A percentile compares a stretch with the other conserved stretches of the same genome.
These are phyloP conservation scores for Crithidia thermophila DNA, from an alignment of 208 protist genomes.

Conservation along the genomic window DNA sequence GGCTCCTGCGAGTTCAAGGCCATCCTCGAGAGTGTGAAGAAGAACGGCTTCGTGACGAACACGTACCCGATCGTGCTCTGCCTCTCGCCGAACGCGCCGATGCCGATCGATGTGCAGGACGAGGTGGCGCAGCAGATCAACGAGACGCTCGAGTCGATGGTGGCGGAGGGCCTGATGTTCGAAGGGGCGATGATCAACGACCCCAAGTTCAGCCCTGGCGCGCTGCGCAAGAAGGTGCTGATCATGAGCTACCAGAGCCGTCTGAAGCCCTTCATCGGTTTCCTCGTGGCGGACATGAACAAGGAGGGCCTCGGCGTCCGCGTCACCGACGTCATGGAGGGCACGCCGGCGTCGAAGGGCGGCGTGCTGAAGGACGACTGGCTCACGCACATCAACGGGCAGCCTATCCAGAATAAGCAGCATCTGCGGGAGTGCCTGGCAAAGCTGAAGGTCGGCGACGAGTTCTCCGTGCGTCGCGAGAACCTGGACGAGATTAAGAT, in stretches of 20 bases:
- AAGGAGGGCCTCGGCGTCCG: constrained; percentile 88
- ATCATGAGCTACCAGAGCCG: constrained; percentile 69
- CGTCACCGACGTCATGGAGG: constrained; percentile 81
- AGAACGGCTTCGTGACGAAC: constrained; percentile 67
- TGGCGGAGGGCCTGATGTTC: constrained; percentile 90
- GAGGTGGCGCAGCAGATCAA: constrained; percentile 62
- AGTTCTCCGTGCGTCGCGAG: constrained; percentile 83
- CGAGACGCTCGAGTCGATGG: constrained; percentile 47
- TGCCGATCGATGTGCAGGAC: constrained; percentile 60
- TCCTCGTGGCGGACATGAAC: constrained; percentile 89
- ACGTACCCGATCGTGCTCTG: constrained; percentile 86
- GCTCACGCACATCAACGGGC: constrained; percentile 86
- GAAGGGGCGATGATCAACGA: constrained; percentile 87
- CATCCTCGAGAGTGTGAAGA: constrained; percentile 75
- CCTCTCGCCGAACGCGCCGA: constrained; percentile 47
- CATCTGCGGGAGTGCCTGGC: constrained; percentile 68
- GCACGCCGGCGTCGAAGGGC: constrained; percentile 81
- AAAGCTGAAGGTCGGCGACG: constrained; percentile 74
- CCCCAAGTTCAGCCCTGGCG: constrained; percentile 88
- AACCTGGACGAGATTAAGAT: constrained; percentile 87
- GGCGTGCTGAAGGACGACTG: constrained; percentile 87
- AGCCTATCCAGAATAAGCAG: constrained; percentile 78
- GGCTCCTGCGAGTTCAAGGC: constrained; percentile 58
- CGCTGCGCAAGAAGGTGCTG: constrained; percentile 83
- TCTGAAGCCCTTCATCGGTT: constrained; percentile 87